Evolutionary conservation across 2,329 filamentous ascomycete genomes (phyloP).

Genomic region (Grosmannia serpens): DNA sequence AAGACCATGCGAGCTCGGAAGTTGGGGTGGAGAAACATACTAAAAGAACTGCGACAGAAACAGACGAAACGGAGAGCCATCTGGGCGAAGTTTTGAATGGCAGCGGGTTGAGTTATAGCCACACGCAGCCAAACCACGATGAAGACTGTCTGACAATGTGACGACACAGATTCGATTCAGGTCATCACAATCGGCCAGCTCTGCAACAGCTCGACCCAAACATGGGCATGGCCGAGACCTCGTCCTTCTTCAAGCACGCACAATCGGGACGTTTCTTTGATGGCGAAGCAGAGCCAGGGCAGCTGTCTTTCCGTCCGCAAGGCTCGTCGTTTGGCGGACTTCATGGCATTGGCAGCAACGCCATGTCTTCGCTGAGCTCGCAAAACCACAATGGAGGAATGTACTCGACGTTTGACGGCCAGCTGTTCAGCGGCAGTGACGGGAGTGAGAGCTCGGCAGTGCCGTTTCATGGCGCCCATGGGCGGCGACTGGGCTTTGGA

Average conservation of each 20-base stretch:
- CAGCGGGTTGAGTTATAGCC: constrained; percentile 8
- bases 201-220: constrained; percentile 13
- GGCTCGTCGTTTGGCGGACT: constrained; percentile 1
- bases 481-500: constrained; percentile 13
- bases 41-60: neutral
- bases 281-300: constrained; percentile 2
- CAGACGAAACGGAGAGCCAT: neutral
- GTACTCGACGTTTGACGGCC: constrained; percentile 18
- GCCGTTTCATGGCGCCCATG: constrained; percentile 19
- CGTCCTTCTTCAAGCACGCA: constrained; percentile 4
- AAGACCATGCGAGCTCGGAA: too few relatives aligned
- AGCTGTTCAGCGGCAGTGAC: constrained; percentile 2
- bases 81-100: constrained; percentile 2
- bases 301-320: constrained; percentile 4
- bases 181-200: constrained; percentile 3
- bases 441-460: constrained; percentile 13
- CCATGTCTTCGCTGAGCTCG: constrained; percentile 2
- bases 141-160: neutral
- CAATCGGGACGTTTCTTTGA: constrained; percentile 5
- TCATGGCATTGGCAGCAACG: constrained; percentile 1
- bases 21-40: too few relatives aligned
- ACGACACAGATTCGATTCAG: constrained; percentile 5
- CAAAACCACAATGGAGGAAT: constrained; percentile 7
- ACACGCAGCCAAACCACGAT: neutral
- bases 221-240: constrained; percentile 4